phyloP scores from a whole-genome alignment of 2,329 filamentous ascomycete species.

The Penicillium brasilianum region DNA sequence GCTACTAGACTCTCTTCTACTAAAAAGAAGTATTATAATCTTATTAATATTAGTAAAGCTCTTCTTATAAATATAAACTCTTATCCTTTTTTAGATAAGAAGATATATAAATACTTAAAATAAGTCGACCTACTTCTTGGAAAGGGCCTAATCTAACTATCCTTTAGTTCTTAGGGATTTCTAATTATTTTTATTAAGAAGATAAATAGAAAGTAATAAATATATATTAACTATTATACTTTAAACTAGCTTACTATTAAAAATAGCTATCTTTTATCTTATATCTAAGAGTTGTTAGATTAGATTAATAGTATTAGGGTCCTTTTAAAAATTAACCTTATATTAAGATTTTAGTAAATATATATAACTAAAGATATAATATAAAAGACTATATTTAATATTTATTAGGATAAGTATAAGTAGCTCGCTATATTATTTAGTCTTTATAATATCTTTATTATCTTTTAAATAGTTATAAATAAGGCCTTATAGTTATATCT shows the following conservation, averaged over 20 bases:
- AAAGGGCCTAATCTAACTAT: no score
- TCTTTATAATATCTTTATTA: neutral
- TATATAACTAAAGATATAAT: conserved; percentile 6
- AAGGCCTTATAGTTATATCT: neutral
- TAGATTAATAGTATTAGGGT: neutral
- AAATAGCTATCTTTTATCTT: neutral
- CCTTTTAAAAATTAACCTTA: neutral
- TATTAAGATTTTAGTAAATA: neutral
- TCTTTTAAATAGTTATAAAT: no score
- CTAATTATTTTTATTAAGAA: neutral
- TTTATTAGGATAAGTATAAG: conserved; percentile 11
- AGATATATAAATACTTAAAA: neutral
- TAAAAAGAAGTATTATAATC: no score
- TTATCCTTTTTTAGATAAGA: no score
- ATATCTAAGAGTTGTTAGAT: neutral
- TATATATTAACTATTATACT: neutral
- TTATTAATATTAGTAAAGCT: no score
- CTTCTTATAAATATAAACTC: no score
- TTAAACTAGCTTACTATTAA: neutral
- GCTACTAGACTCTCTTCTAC: no score
- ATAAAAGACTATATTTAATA: no score
- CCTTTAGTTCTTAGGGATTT: neutral
- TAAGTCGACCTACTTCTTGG: no score
- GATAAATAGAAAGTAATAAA: neutral
- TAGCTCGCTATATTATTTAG: conserved; percentile 6